phyloP scores from a whole-genome alignment of 768 basidiomycete species.

The Strobilomyces confusus region DNA sequence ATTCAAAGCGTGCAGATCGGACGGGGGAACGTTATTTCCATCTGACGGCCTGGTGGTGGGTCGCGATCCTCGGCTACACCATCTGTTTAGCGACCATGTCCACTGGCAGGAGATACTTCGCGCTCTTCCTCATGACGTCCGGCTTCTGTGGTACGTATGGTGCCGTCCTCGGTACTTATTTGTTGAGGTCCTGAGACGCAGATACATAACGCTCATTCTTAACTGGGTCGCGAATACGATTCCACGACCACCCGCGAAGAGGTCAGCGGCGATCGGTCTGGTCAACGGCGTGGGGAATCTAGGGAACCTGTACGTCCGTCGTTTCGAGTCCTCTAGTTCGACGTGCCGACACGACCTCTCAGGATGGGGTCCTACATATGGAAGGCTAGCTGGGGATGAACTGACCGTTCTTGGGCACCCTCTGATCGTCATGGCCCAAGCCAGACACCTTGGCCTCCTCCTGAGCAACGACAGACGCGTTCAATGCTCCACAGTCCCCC shows the following conservation, averaged over 20 bases:
- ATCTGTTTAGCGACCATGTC: not conserved
- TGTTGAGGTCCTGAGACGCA: not conserved
- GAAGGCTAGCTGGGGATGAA: too few relatives aligned
- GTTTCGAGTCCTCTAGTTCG: too few relatives aligned
- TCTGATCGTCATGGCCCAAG: too few relatives aligned
- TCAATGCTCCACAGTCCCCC: too few relatives aligned
- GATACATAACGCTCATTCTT: constrained; percentile 39
- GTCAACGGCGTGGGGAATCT: constrained; percentile 49
- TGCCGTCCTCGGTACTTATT: not conserved
- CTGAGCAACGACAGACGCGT: too few relatives aligned
- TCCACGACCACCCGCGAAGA: constrained; percentile 52
- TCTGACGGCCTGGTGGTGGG: not conserved
- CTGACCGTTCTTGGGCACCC: too few relatives aligned
- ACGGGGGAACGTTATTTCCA: not conserved
- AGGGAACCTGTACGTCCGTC: not conserved
- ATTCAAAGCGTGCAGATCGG: constrained; percentile 35
- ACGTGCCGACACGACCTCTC: too few relatives aligned
- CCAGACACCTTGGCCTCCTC: too few relatives aligned
- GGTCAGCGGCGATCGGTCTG: constrained; percentile 18
- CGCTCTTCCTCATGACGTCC: constrained; percentile 15
- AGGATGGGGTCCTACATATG: too few relatives aligned
- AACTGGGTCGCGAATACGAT: constrained; percentile 63
- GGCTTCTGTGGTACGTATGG: constrained; percentile 40
- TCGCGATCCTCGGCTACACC: not conserved
- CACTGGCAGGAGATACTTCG: not conserved